Evolutionary conservation across 73 alveolate genomes (phyloP), one percentile per base, ranked within the genome.

Genomic region (Stentor roeselii): DNA sequence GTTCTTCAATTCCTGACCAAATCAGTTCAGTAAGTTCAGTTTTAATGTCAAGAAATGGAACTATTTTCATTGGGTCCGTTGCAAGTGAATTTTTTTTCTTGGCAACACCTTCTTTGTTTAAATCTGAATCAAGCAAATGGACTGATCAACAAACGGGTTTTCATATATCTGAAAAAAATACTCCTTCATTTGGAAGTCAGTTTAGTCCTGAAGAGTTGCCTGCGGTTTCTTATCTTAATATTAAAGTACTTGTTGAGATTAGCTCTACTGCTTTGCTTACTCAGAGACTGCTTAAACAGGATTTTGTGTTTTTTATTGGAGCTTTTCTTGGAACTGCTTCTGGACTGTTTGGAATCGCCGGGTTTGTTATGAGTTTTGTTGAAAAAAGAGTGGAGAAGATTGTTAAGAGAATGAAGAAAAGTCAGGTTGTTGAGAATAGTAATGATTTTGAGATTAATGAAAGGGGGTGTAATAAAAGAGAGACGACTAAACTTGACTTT

Each of bases 1-100:
- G 27, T 1, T 67, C 80, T 67, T 67, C 80, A 67, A 67, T 67
- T 0, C 80, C 80, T 67, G 37, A 67, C 14, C 27, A n/a, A 67
- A 67, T 67, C 37, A 67, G 80, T 40, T 27, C 34, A 40, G 41
- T 67, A 2, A 67, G 21, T 11, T 27, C 37, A 1, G 21, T 27
- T 67, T 30, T 67, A 30, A 11, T 32, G 27, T 32, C 80, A 30
- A 0, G 27, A 21, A 21, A 36, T 67, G 34, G 27, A 6, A 50
- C 6, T 27, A 67, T 67, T 27, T 67, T 67, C 42, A 21, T 21
- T 27, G 80, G 80, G 11, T 40, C 37, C 11, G 14, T 11, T 30
- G 27, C 80, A 27, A 27, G 42, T 27, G 37, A 67, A 67, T 67
- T 67, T 2, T 21, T 32, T 21, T 67, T 30, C 34, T 21, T 40